Conservation (phyloP, 768 basidiomycete species). For the Trametopsis cervina region DNA sequence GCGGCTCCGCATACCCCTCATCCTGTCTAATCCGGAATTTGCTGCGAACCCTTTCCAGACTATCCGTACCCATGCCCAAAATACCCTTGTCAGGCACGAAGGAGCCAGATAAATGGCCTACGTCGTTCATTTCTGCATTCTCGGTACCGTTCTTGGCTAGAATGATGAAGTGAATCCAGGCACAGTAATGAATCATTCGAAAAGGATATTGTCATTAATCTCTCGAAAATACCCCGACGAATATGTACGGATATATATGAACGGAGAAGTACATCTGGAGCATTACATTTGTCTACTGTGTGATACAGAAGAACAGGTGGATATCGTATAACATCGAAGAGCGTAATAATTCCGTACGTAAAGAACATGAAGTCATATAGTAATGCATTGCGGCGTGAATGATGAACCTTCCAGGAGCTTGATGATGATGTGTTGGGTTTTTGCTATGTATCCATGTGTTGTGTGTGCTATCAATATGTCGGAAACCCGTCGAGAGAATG, state of each 20-base stretch:
- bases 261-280: not conserved
- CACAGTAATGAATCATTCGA: no score
- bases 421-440: no score
- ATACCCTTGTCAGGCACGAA: slow-evolving; percentile 59
- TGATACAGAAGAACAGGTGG: not conserved
- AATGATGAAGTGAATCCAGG: no score
- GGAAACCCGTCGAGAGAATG: no score
- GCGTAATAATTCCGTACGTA: not conserved
- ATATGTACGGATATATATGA: no score
- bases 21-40: slow-evolving; percentile 60
- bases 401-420: not conserved
- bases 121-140: not conserved
- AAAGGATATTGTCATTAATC: no score
- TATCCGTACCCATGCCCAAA: slow-evolving; percentile 73
- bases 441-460: no score
- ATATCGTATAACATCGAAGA: not conserved
- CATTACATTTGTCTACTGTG: not conserved
- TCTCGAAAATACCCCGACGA: no score
- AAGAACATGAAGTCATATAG: not conserved
- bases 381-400: not conserved
- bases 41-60: slow-evolving; percentile 67
- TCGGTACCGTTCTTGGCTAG: no score
- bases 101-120: slow-evolving; percentile 6
- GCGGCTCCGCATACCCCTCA: slow-evolving; percentile 60
- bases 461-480: no score